phyloP scores from a whole-genome alignment of 2,329 filamentous ascomycete species.

The Pseudonectria foliicola region DNA sequence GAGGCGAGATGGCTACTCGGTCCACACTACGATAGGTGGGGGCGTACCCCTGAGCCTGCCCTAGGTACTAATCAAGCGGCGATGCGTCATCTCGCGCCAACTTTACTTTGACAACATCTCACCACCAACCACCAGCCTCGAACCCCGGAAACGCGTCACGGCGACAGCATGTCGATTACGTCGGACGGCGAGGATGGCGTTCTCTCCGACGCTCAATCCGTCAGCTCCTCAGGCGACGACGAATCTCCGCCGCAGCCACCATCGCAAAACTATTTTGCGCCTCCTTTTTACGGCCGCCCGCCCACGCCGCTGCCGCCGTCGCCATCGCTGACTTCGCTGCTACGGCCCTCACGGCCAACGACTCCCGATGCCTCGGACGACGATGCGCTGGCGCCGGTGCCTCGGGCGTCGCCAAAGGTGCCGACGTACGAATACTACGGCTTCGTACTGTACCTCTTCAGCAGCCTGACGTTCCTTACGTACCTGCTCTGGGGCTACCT shows the following conservation, averaged over 20 bases:
- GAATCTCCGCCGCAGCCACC: constrained; percentile 37
- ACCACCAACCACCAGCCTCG: too few relatives aligned
- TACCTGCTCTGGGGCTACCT: constrained; percentile 81
- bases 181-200: constrained; percentile 32
- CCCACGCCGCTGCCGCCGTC: constrained; percentile 90
- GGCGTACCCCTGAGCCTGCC: too few relatives aligned
- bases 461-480: constrained; percentile 69
- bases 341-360: constrained; percentile 84
- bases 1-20: too few relatives aligned
- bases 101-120: too few relatives aligned
- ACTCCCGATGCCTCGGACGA: constrained; percentile 89
- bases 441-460: constrained; percentile 92
- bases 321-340: constrained; percentile 83
- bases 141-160: neutral
- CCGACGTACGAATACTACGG: constrained; percentile 99
- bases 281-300: constrained; percentile 96
- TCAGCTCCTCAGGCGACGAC: constrained; percentile 26
- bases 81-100: too few relatives aligned
- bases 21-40: too few relatives aligned
- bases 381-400: constrained; percentile 77
- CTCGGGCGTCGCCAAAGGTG: constrained; percentile 82
- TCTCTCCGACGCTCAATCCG: constrained; percentile 27
- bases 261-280: constrained; percentile 54
- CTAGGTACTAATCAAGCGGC: too few relatives aligned
- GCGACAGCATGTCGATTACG: constrained; percentile 24